Base-by-base conservation (phyloP, 2,329 filamentous ascomycete genomes). In the Ophiosphaerella korrae region DNA sequence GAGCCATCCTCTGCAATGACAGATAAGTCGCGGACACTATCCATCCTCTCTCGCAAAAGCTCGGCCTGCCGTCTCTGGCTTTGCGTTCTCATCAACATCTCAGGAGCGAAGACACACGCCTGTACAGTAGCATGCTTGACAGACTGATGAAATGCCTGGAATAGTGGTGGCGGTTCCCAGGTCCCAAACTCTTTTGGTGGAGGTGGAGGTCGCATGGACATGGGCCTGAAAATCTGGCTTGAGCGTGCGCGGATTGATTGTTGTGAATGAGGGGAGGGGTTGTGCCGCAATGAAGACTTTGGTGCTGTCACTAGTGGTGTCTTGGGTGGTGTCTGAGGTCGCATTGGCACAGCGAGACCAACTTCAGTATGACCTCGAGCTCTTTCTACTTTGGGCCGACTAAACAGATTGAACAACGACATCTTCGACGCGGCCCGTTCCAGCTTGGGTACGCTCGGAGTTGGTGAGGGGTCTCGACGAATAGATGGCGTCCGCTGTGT, bases 111-210 rank as follows among this genome's bases (percentile, higher is more conserved):
- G 2, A 82, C 83, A 33, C 88, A 87, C 13, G 88, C 82, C 23
- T 86, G 82, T 3, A 96, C 78, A 13, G 82, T 85, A 9, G 84
- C 86, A 70, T 94, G 84, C 65, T 89, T 92, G 59, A 90, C 82
- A 2, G 90, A 86, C 72, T 96, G 92, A 0, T 90, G 88, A 68
- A 92, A 96, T 11, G 90, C 91, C 70, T 96, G 89, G 71, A 92
- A 95, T 11, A 97, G 77, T 2, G 91, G 89, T 6, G 90, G 89
- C 7, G 77, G 73, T 5, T 76, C 71, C 71, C 76, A 79, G 42
- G 62, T 57, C 18, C 50, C 55, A 13, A 87, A 51, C 12, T 68
- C 60, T 37, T 53, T 60, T 7, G 52, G 50, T 39, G 50, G 44
- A 14, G 57, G 52, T 8, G 63, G 38, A 29, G 66, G 57, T 49